Conservation (phyloP, 2,329 filamentous ascomycete species). For the Botrytis byssoidea region DNA sequence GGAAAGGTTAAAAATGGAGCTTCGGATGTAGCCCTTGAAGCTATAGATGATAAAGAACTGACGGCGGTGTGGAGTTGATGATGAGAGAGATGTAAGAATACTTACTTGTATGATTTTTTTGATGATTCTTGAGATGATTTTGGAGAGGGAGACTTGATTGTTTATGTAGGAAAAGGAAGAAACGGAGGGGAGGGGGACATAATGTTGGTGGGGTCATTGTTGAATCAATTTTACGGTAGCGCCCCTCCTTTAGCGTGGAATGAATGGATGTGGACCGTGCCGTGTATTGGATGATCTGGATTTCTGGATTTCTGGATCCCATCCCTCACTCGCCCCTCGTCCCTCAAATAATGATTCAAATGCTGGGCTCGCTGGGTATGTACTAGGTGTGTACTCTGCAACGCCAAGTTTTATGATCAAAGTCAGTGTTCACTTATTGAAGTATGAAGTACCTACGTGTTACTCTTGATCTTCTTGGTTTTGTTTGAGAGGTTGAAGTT, state of each 20-base stretch:
- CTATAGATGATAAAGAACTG: background rate
- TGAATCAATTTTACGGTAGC: slow-evolving; percentile 20
- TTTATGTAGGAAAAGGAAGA: slow-evolving; percentile 28
- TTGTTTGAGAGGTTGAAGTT: background rate
- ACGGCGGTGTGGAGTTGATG: background rate
- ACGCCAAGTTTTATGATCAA: background rate
- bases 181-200: slow-evolving; percentile 18
- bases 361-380: background rate
- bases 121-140: slow-evolving; percentile 21
- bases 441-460: background rate
- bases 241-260: slow-evolving; percentile 22
- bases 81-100: slow-evolving; percentile 14
- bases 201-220: slow-evolving; percentile 25
- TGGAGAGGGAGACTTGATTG: slow-evolving; percentile 16
- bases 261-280: slow-evolving; percentile 8
- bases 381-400: background rate
- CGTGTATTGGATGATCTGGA: background rate
- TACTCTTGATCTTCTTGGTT: background rate
- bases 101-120: slow-evolving; percentile 27
- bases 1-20: background rate
- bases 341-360: background rate
- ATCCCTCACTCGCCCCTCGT: background rate
- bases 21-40: slow-evolving; percentile 6
- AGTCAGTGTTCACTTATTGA: background rate
- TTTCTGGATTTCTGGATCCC: background rate